These are phyloP conservation scores for Lodderomyces theae DNA, from an alignment of 1,139 yeast genomes.

Conservation along the genomic window DNA sequence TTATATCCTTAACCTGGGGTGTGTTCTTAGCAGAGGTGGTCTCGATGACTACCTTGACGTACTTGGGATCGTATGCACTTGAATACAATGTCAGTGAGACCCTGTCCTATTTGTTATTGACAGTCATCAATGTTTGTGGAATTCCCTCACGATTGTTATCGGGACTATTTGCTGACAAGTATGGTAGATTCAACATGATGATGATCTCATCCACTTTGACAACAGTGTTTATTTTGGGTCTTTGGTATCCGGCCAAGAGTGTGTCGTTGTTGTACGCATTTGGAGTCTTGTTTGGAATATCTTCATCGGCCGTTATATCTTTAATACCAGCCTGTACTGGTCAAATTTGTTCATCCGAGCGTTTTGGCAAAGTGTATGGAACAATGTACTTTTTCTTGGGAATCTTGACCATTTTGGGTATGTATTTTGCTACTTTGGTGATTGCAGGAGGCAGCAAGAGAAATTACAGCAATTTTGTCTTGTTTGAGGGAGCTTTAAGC, in stretches of 20 bases:
- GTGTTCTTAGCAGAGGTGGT: slow-evolving; percentile 49
- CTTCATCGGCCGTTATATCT: slow-evolving; percentile 30
- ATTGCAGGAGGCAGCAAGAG: slow-evolving; percentile 19
- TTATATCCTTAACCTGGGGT: slow-evolving; percentile 38
- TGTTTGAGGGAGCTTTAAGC: slow-evolving; percentile 27
- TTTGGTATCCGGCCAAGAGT: slow-evolving; percentile 44
- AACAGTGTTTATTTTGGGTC: slow-evolving; percentile 37
- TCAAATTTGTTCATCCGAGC: slow-evolving; percentile 62
- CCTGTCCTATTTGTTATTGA: slow-evolving; percentile 44
- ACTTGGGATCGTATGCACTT: slow-evolving; percentile 51
- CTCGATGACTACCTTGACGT: slow-evolving; percentile 49
- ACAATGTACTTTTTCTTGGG: slow-evolving; percentile 65
- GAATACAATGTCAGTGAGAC: slow-evolving; percentile 37
- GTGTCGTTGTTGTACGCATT: slow-evolving; percentile 22
- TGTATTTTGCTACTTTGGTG: slow-evolving; percentile 28
- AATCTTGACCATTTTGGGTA: slow-evolving; percentile 50
- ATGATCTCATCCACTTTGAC: slow-evolving; percentile 35
- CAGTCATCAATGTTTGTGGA: slow-evolving; percentile 46
- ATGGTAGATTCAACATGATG: slow-evolving; percentile 55
- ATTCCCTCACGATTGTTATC: slow-evolving; percentile 46
- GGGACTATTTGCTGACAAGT: slow-evolving; percentile 48
- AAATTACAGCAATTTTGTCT: slow-evolving; percentile 23
- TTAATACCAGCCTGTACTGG: slow-evolving; percentile 47
- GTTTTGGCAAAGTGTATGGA: slow-evolving; percentile 68
- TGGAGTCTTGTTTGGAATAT: slow-evolving; percentile 27